Evolutionary conservation across 202 grass and related monocot species (phyloP).

Genomic region (Tripidium arundinaceum): DNA sequence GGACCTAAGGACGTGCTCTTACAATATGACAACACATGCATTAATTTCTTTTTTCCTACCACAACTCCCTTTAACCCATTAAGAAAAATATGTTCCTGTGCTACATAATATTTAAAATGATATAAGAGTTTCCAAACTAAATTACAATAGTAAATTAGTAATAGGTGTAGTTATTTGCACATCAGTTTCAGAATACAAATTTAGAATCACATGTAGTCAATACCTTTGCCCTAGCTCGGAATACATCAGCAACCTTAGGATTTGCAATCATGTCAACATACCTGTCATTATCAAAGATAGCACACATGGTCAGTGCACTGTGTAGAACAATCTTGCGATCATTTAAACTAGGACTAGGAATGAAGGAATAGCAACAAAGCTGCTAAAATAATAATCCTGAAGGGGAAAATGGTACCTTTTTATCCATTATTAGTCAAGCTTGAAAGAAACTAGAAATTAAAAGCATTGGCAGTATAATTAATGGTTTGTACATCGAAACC

Average conservation of each 20-base stretch:
- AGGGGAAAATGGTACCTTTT: background rate
- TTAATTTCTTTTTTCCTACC: background rate
- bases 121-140: slow-evolving; percentile 18
- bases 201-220: slow-evolving; percentile 9
- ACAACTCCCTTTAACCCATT: background rate
- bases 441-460: background rate
- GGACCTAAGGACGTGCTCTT: background rate
- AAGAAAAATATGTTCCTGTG: slow-evolving; percentile 13
- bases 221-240: slow-evolving; percentile 97
- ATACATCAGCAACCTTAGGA: slow-evolving; percentile 98
- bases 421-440: background rate
- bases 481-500: background rate
- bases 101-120: slow-evolving; percentile 6
- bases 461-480: background rate
- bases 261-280: slow-evolving; percentile 99
- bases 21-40: slow-evolving; percentile 1
- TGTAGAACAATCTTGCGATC: background rate
- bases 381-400: background rate
- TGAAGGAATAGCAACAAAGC: background rate
- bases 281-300: slow-evolving; percentile 39
- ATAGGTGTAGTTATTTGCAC: background rate
- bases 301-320: background rate
- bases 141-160: background rate
- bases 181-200: slow-evolving; percentile 29
- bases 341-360: slow-evolving; percentile 13